Base-by-base conservation (phyloP, 192 early-diverging fungal species). In the Entomortierella lignicola region DNA sequence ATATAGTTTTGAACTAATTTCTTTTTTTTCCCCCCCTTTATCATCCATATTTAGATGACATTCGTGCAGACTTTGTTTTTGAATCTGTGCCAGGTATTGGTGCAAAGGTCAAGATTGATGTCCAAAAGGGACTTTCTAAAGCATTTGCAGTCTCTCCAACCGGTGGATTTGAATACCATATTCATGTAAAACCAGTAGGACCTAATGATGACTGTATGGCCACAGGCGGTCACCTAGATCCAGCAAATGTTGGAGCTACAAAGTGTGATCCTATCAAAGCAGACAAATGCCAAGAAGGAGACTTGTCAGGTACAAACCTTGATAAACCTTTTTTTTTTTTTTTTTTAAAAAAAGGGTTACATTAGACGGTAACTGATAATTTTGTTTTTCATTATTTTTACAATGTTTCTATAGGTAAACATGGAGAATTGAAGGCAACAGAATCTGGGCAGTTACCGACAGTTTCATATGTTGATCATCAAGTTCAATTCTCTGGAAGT, bases 301-400 rank as follows among this genome's bases (percentile, higher is more conserved):
- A 75, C 55, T 64, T 75, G 3, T 75, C 72, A 27, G 72, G 72
- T 75, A 75, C n/a, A n/a, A n/a, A n/a, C n/a, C n/a, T n/a, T n/a
- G n/a, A 26, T 42, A 2, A 1, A 30, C 32, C 26, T 54, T 52
- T 17, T 52, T 2, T 30, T 27, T 39, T 52, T n/a, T n/a, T n/a
- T n/a, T n/a, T n/a, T n/a, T n/a, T n/a, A n/a, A n/a, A n/a, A n/a
- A n/a, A n/a, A n/a, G n/a, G n/a, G n/a, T n/a, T n/a, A n/a, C n/a
- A n/a, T n/a, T n/a, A n/a, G 34, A 17, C 18, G 1, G 23, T 30
- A 41, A 31, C 15, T 17, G 6, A 23, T 51, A 17, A 21, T 51
- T 51, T 17, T 51, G 18, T 51, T 51, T 51, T 17, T 47, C 15
- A 42, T 23, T 25, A 7, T 53, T 13, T n/a, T 6, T 53, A 31